Evolutionary conservation across 805 yeast genomes (phyloP), one percentile per base, ranked within the genome.

Genomic region (Yarrowia bubula): DNA sequence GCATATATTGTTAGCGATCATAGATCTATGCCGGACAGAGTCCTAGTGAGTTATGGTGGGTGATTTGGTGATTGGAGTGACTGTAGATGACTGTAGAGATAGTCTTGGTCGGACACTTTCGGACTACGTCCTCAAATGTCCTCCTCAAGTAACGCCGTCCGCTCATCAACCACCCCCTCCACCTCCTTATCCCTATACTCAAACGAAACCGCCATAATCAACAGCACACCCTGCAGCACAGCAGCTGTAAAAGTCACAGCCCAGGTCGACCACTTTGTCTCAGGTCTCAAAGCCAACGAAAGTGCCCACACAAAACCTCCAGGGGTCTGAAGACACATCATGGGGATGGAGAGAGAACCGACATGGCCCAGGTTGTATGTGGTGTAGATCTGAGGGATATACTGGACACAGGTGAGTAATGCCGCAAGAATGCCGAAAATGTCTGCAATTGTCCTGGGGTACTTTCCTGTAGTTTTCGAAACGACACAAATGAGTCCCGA

Each of bases 281-380:
- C 95, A 47, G 88, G 88, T 53, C 92, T 84, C 66, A 83, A 73
- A 64, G 84, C 87, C 62, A 90, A 77, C 1, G 89, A 84, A n/a
- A 84, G 80, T 1, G 95, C 83, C 89, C 93, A 90, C 1, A 90
- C 65, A 68, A 83, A 87, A 15, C 96, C 96, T 14, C 97, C 97
- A 0, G 97, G 97, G 17, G 96, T 89, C 73, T 90, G 97, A 68
- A 91, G 81, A 47, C 86, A 76, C 93, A 90, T 88, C 91, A 89
- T 89, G 7, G 85, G 83, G 10, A 89, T 78, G 0, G 96, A 89
- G 22, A 90, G 78, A 0, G 92, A 86, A 9, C 96, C 97, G 0
- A 96, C 86, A 68, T 86, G 92, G 71, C 87, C 86, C 67, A 90
- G 79, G 1, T 67, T 71, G 70, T 79, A 87, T 0, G 96, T 90